phyloP scores from a whole-genome alignment of 73 alveolate genomes.

The Blepharisma stoltei region DNA sequence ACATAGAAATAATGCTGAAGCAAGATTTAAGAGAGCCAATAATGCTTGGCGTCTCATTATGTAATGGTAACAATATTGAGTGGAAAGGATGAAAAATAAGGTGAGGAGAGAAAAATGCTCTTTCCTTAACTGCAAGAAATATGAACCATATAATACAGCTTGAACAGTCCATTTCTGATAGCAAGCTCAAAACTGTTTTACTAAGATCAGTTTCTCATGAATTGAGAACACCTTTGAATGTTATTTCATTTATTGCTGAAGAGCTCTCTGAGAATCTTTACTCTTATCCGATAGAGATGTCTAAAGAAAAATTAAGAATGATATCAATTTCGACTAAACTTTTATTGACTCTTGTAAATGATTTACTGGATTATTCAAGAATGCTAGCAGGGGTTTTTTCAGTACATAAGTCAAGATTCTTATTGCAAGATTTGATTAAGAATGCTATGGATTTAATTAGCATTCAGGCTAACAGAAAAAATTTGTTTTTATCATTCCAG shows the following conservation, averaged over 20 bases:
- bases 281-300: neutral
- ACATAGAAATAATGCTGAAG: too few species aligned
- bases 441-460: too few species aligned
- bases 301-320: neutral
- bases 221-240: conserved; percentile 13
- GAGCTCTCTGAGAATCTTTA: neutral
- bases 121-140: neutral
- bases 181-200: neutral
- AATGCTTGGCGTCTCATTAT: too few species aligned
- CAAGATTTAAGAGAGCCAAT: too few species aligned
- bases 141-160: neutral
- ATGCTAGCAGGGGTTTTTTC: conserved; percentile 6
- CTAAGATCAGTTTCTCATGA: conserved; percentile 19
- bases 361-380: conserved; percentile 17
- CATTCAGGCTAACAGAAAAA: too few species aligned
- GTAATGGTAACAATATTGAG: too few species aligned
- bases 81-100: too few species aligned
- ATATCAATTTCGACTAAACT: neutral
- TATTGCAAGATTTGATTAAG: neutral
- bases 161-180: neutral
- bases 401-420: neutral
- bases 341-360: neutral
- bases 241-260: neutral
- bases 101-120: too few species aligned
- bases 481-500: neutral